A percentile compares a stretch with the other conserved stretches of the same genome.
These are phyloP conservation scores for Daphne laureola DNA, from an alignment of 441 rosid species.

Conservation along the genomic window DNA sequence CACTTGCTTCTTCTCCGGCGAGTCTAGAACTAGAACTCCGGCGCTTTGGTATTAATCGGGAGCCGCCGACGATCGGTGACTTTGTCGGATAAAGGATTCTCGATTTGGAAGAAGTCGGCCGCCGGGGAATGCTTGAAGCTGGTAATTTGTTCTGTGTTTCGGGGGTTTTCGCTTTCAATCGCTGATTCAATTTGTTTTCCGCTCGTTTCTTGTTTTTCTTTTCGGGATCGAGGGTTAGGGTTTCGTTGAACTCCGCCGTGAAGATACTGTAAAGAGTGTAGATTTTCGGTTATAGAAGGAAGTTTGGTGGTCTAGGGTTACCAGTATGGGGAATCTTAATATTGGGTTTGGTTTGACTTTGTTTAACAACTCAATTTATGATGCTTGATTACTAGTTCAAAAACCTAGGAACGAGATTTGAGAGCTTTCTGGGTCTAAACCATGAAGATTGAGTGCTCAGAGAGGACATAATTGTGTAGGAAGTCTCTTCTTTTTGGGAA, in stretches of 20 bases:
- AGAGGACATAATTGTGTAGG: not conserved
- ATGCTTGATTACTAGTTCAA: not conserved
- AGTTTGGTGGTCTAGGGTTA: not conserved
- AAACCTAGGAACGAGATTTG: not conserved
- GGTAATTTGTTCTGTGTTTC: constrained; percentile 14
- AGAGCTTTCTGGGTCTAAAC: not conserved
- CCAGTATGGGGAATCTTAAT: not conserved
- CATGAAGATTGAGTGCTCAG: no score
- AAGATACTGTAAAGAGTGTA: not conserved
- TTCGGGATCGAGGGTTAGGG: not conserved
- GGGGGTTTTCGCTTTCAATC: constrained; percentile 1
- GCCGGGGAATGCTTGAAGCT: not conserved
- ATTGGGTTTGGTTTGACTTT: not conserved
- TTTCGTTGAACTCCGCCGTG: not conserved
- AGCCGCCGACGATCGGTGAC: no score
- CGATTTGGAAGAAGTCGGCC: constrained; percentile 1
- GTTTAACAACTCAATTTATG: not conserved
- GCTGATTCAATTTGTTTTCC: not conserved
- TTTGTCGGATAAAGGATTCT: not conserved
- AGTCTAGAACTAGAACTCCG: not conserved
- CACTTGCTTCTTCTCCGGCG: not conserved
- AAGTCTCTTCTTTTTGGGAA: not conserved
- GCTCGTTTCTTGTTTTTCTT: not conserved
- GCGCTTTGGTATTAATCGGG: not conserved
- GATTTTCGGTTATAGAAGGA: not conserved